Percentiles rank a stretch among this genome's conserved stretches.
Evolutionary conservation across 2,329 filamentous ascomycete species (phyloP).

Genomic region (Colletotrichum echinochloae): DNA sequence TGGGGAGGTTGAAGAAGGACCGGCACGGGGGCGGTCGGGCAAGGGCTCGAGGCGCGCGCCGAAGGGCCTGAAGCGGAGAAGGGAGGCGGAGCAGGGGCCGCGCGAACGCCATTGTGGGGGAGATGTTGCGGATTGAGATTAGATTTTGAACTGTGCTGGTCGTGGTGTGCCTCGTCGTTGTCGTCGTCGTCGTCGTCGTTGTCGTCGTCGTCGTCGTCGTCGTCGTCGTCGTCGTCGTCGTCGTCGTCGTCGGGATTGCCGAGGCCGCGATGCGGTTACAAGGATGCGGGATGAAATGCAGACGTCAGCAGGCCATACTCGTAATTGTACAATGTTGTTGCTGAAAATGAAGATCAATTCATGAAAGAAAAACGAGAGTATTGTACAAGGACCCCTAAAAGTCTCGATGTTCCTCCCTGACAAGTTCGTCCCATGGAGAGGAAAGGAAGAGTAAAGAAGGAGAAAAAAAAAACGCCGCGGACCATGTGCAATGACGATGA

Average conservation of each 20-base stretch:
- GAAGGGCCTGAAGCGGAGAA: slow-evolving; percentile 10
- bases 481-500: slow-evolving; percentile 26
- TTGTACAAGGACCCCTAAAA: background rate
- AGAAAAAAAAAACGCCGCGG: slow-evolving; percentile 1
- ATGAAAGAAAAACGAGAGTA: background rate
- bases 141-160: background rate
- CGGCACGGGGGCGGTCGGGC: slow-evolving; percentile 10
- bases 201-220: background rate
- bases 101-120: slow-evolving; percentile 13
- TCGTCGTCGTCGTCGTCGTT: background rate
- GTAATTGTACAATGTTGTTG: background rate
- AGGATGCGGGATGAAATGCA: slow-evolving; percentile 3
- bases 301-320: slow-evolving; percentile 10
- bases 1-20: slow-evolving; percentile 41
- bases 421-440: background rate
- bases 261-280: slow-evolving; percentile 1
- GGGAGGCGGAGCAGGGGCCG: slow-evolving; percentile 25
- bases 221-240: background rate
- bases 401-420: background rate
- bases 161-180: background rate
- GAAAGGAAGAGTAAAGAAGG: background rate
- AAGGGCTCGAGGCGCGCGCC: background rate
- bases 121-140: background rate
- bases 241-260: background rate
- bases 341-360: background rate